Base-by-base conservation (phyloP, 352 stramenopile genomes). In the Globisporangium iwayamae region DNA sequence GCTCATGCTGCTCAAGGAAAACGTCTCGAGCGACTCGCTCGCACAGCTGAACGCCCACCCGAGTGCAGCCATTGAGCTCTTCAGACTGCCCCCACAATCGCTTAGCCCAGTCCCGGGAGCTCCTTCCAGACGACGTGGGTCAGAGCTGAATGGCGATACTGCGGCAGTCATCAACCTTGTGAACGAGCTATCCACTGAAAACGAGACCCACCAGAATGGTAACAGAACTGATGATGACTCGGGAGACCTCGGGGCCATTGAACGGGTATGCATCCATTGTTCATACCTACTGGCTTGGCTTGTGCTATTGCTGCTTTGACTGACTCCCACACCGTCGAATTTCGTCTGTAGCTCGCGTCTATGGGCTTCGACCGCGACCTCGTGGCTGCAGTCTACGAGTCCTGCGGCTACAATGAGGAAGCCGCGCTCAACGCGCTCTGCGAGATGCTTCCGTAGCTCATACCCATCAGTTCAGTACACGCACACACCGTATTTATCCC, bases 291-390 rank as follows among this genome's bases (percentile, higher is more conserved):
- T 32, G 32, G 16, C 10, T 56, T 56, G 25, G 13, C 64, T 7
- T 43, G 18, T 65, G 13, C 3, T 10, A 8, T 52, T 45, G 18
- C 16, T 14, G 6, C 8, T 43, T 18, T 34, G 50, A 47, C 20
- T 45, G 48, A 55, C 36, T 11, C 10, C 5, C 7, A 13, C 1
- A 4, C 62, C 25, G 57, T 4, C 32, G 32, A 36, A 36, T n/a
- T 58, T 63, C 50, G 3, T 53, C 2, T 68, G 46, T 50, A 91
- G 83, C 72, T 92, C 38, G 65, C 71, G 10, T 68, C 72, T 2
- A 85, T 92, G 76, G 83, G 83, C 0, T 92, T 92, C 58, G 64
- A 60, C 13, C 63, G 54, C 13, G 79, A 89, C 61, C 68, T 90
- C 52, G 79, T 85, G 0, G 53, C 66, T 18, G 62, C 68, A 0